Conservation (phyloP, 2,329 filamentous ascomycete species). For the Chaetothyriales sp. region DNA sequence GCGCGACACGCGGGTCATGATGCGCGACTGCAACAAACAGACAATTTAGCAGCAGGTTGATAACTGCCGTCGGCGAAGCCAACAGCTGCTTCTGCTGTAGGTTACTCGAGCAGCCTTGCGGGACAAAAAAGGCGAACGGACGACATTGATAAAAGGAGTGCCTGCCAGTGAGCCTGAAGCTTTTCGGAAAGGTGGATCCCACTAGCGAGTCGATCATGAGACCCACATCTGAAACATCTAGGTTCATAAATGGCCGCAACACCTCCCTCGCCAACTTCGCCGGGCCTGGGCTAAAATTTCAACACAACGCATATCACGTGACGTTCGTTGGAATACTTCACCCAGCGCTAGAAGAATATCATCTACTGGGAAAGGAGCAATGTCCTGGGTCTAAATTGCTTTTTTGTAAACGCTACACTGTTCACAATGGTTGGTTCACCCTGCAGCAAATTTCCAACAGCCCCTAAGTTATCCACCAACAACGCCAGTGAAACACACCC, state of each 20-base stretch:
- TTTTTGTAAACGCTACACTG: background rate
- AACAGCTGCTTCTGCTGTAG: background rate
- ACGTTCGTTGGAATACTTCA: background rate
- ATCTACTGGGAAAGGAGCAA: background rate
- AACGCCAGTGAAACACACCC: background rate
- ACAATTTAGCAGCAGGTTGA: background rate
- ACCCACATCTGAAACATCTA: background rate
- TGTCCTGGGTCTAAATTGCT: background rate
- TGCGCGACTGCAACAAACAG: background rate
- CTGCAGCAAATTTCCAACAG: background rate
- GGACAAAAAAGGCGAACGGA: background rate
- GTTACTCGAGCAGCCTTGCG: background rate
- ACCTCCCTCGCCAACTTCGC: background rate
- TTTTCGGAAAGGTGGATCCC: background rate
- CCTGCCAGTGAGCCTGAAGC: background rate
- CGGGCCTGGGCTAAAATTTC: background rate
- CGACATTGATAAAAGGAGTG: background rate
- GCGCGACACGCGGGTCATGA: background rate
- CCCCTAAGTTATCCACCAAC: background rate
- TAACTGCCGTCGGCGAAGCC: background rate
- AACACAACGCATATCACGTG: background rate
- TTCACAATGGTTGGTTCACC: background rate
- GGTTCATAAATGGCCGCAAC: background rate
- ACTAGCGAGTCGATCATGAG: background rate
- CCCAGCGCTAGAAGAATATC: background rate